Percentiles rank a stretch among this genome's conserved stretches.
phyloP scores from a whole-genome alignment of 306 rosid species.

The Rubus idaeus region DNA sequence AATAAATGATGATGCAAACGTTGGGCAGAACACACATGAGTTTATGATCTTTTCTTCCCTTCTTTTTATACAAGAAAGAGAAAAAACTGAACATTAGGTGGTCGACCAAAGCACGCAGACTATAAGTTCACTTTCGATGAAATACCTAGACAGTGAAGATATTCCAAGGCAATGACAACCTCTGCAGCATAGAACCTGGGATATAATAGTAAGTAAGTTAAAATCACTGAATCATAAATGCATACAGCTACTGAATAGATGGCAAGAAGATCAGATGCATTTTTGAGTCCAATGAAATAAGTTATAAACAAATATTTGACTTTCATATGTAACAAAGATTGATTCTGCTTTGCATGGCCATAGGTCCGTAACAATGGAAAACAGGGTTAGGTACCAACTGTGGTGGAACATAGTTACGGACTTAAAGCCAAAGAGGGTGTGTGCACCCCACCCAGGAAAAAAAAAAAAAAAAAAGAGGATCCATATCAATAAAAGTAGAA shows the following conservation, averaged over 20 bases:
- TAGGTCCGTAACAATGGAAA: background rate
- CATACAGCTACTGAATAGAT: background rate
- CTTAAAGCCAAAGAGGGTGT: background rate
- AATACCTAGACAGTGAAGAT: slow-evolving; percentile 95
- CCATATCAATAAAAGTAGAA: background rate
- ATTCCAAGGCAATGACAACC: slow-evolving; percentile 87
- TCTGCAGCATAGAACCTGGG: slow-evolving; percentile 92
- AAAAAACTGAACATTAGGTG: slow-evolving; percentile 11
- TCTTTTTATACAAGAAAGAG: slow-evolving; percentile 10
- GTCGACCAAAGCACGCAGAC: background rate
- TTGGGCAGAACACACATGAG: background rate
- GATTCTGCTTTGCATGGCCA: slow-evolving; percentile 16
- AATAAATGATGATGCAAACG: background rate
- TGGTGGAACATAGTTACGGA: background rate
- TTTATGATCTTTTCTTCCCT: slow-evolving; percentile 1
- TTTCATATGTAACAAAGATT: background rate
- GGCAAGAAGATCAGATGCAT: background rate
- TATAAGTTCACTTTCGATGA: background rate
- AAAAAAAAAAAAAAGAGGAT: background rate
- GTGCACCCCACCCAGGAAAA: background rate
- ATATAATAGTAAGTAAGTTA: slow-evolving; percentile 27
- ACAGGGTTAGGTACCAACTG: background rate
- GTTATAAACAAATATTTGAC: background rate
- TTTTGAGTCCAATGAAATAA: background rate
- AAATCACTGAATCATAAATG: slow-evolving; percentile 13